Evolutionary conservation across 1,139 yeast species (phyloP).

Genomic region (Chernovozyma sophiae-reginae): DNA sequence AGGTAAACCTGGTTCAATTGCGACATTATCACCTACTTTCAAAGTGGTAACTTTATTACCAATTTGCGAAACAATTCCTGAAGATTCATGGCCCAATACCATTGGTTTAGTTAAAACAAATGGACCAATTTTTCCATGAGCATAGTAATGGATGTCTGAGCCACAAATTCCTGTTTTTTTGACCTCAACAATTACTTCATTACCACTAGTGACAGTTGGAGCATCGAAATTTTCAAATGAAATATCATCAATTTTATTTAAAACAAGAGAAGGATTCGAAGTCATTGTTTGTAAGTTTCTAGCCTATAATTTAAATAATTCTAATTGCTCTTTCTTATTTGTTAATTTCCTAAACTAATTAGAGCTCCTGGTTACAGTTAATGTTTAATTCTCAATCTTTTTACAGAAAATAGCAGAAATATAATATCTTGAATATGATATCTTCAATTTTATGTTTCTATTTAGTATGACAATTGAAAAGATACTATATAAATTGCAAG

Average conservation of each 20-base stretch:
- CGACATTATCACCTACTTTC: constrained; percentile 75
- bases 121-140: constrained; percentile 74
- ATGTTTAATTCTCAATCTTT: too few species aligned
- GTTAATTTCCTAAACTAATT: too few species aligned
- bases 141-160: constrained; percentile 79
- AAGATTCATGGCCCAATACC: constrained; percentile 75
- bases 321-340: too few species aligned
- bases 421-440: too few species aligned
- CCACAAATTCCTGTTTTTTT: constrained; percentile 85
- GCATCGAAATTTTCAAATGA: constrained; percentile 60
- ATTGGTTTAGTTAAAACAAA: constrained; percentile 60
- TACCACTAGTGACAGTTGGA: constrained; percentile 58
- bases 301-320: too few species aligned
- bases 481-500: too few species aligned
- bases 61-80: constrained; percentile 66
- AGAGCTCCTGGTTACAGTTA: too few species aligned
- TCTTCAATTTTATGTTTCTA: too few species aligned
- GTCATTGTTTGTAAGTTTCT: too few species aligned
- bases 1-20: constrained; percentile 72
- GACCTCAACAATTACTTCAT: constrained; percentile 71
- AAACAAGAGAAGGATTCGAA: constrained; percentile 64
- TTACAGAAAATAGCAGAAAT: too few species aligned
- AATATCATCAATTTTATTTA: constrained; percentile 61
- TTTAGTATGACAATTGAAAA: too few species aligned
- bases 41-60: constrained; percentile 58